Conservation (phyloP, 2,329 filamentous ascomycete genomes). For the Scleromitrula shiraiana region DNA sequence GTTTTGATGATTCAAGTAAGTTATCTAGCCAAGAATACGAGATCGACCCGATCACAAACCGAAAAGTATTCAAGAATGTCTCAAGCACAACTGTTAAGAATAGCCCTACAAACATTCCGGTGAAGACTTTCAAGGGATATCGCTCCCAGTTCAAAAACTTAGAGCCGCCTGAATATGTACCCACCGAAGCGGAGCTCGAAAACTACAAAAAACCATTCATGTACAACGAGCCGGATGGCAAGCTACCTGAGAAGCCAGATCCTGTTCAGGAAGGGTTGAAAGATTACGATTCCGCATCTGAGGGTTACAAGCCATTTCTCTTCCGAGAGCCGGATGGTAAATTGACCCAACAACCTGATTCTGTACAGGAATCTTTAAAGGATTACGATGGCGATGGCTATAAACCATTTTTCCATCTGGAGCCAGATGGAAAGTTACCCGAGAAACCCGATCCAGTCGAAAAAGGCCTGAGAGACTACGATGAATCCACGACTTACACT, state of each 20-base stretch:
- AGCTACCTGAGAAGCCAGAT: conserved; percentile 15
- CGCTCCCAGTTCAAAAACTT: conserved; percentile 30
- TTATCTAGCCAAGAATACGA: conserved; percentile 29
- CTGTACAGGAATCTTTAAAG: conserved; percentile 31
- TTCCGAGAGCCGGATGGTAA: conserved; percentile 23
- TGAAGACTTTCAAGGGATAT: conserved; percentile 31
- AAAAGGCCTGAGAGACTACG: conserved; percentile 27
- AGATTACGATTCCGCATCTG: conserved; percentile 32
- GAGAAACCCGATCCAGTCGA: conserved; percentile 27
- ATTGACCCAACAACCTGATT: conserved; percentile 19
- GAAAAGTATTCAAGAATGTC: conserved; percentile 33
- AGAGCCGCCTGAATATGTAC: conserved; percentile 15
- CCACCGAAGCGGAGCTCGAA: conserved; percentile 6
- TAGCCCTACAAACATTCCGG: conserved; percentile 15
- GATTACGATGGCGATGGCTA: conserved; percentile 31
- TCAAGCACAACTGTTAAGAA: neutral
- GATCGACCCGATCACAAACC: conserved; percentile 54
- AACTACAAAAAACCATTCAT: conserved; percentile 29
- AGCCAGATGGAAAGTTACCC: conserved; percentile 20
- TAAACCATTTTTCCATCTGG: conserved; percentile 18
- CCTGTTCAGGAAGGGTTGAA: conserved; percentile 31
- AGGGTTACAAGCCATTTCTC: conserved; percentile 16
- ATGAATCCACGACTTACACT: conserved; percentile 15
- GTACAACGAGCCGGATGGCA: conserved; percentile 34
- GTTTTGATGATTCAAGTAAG: neutral